These are phyloP conservation scores for Debaryomyces psychrophilus DNA, from an alignment of 1,139 yeast species.

Conservation along the genomic window DNA sequence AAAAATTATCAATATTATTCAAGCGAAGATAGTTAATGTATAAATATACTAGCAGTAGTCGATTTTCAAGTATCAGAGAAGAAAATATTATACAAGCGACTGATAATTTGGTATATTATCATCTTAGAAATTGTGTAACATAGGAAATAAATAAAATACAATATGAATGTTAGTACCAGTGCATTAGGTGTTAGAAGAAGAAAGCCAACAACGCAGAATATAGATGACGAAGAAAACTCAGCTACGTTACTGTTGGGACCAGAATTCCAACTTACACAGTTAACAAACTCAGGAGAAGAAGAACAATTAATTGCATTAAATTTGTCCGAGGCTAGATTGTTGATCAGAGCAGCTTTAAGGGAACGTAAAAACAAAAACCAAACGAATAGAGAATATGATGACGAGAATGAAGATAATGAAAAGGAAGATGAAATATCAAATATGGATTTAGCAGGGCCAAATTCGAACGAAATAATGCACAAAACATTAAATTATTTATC, in stretches of 20 bases:
- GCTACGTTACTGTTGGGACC: constrained; percentile 86
- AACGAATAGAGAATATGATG: constrained; percentile 26
- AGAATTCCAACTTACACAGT: constrained; percentile 81
- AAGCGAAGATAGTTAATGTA: not conserved
- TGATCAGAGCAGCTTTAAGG: constrained; percentile 86
- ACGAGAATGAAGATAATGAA: constrained; percentile 45
- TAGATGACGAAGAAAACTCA: constrained; percentile 88
- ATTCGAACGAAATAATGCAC: constrained; percentile 71
- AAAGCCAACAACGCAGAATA: constrained; percentile 58
- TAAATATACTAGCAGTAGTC: not conserved
- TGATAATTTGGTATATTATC: not conserved
- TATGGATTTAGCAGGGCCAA: constrained; percentile 69
- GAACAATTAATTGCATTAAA: constrained; percentile 83
- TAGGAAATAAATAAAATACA: constrained; percentile 2
- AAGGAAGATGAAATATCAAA: constrained; percentile 67
- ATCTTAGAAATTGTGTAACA: not conserved
- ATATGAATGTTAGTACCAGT: constrained; percentile 87
- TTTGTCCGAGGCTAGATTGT: constrained; percentile 83
- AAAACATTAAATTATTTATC: constrained; percentile 89
- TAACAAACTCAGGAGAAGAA: constrained; percentile 77
- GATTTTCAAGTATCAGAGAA: not conserved
- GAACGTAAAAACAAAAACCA: constrained; percentile 58
- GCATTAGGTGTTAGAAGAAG: constrained; percentile 81
- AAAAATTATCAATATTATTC: not conserved
- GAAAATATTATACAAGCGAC: not conserved